These are phyloP conservation scores for Schizopora paradoxa DNA, from an alignment of 1,284 basidiomycete species.

Conservation along the genomic window DNA sequence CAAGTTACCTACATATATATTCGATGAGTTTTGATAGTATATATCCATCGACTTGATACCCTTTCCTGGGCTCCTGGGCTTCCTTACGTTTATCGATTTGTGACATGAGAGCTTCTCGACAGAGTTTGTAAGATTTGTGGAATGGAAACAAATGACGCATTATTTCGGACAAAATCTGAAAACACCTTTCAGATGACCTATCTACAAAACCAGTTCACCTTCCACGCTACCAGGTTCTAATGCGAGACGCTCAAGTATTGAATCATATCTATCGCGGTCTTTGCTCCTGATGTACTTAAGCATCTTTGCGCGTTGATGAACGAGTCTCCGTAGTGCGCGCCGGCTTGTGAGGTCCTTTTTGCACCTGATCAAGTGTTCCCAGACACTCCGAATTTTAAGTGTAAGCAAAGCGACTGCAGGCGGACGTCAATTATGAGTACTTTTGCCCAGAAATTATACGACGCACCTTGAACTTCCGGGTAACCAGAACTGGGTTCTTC, in stretches of 20 bases:
- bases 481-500: conserved; percentile 76
- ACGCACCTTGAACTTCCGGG: conserved; percentile 83
- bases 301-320: conserved; percentile 81
- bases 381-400: conserved; percentile 78
- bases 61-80: no score
- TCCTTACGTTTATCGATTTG: no score
- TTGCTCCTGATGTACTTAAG: conserved; percentile 74
- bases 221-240: conserved; percentile 79
- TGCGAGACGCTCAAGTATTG: conserved; percentile 68
- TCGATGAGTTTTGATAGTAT: not conserved
- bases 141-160: no score
- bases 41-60: not conserved
- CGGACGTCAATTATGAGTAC: conserved; percentile 8
- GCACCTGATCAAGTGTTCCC: conserved; percentile 64
- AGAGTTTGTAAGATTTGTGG: no score
- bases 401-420: conserved; percentile 81
- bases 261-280: conserved; percentile 70
- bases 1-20: not conserved
- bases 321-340: conserved; percentile 64
- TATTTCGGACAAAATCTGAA: no score
- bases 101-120: no score
- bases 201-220: conserved; percentile 73
- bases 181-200: no score
- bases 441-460: conserved; percentile 7
- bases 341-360: conserved; percentile 80